Percentiles rank a stretch among this genome's conserved stretches.
Evolutionary conservation across 148 eudicot genomes (phyloP).

Genomic region (Pouteria glomerata): DNA sequence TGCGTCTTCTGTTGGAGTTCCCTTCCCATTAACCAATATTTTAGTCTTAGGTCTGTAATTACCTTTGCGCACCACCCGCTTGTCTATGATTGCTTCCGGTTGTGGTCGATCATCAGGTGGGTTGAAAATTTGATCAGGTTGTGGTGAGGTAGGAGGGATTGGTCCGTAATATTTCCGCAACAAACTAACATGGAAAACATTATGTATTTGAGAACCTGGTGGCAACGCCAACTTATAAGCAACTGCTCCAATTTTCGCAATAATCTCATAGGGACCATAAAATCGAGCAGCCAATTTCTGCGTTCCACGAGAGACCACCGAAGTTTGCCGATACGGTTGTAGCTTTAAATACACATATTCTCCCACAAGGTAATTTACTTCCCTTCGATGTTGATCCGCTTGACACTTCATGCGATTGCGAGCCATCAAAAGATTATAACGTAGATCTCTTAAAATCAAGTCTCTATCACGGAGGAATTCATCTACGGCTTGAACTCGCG

Average conservation of each 20-base stretch:
- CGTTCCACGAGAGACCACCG: not conserved
- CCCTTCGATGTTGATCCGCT: too few species aligned
- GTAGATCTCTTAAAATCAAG: too few species aligned
- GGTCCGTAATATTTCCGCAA: not conserved
- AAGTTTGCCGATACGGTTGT: too few species aligned
- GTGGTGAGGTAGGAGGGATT: not conserved
- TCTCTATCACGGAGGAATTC: too few species aligned
- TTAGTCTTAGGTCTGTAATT: not conserved
- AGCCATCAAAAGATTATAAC: too few species aligned
- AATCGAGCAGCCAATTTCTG: not conserved
- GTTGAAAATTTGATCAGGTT: not conserved
- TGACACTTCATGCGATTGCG: too few species aligned
- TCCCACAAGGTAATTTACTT: too few species aligned
- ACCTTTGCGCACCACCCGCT: too few species aligned
- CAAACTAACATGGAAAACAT: too few species aligned
- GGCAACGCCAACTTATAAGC: too few species aligned
- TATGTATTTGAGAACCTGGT: too few species aligned
- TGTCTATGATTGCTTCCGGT: not conserved
- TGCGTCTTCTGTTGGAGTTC: not conserved
- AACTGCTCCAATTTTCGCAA: not conserved
- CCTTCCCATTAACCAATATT: not conserved
- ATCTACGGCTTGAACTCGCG: too few species aligned
- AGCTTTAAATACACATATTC: slow-evolving; percentile 1
- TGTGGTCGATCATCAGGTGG: not conserved
- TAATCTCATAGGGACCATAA: not conserved